A percentile compares a stretch with the other conserved stretches of the same genome.
Conservation (phyloP, 2,329 filamentous ascomycete genomes). For the Zarea fungicola region DNA sequence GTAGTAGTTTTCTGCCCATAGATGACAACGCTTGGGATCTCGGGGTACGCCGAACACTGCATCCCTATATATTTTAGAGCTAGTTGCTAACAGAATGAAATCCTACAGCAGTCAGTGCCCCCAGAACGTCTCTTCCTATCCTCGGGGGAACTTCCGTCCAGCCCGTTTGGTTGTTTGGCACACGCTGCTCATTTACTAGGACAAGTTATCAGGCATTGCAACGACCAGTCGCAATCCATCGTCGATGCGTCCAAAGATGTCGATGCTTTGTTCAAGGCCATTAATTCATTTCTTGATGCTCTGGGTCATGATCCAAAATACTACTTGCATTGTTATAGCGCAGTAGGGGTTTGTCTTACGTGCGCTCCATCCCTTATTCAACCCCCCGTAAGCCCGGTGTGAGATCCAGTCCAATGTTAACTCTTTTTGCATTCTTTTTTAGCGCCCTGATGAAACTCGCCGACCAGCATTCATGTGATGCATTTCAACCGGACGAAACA, state of each 20-base stretch:
- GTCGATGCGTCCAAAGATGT: constrained; percentile 10
- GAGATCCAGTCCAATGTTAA: background rate
- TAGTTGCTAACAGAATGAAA: background rate
- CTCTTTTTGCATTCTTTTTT: background rate
- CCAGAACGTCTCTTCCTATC: constrained; percentile 15
- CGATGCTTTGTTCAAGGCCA: background rate
- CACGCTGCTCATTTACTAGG: constrained; percentile 29
- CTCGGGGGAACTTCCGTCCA: constrained; percentile 22
- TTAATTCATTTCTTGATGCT: constrained; percentile 4
- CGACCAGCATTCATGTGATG: constrained; percentile 14
- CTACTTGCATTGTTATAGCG: background rate
- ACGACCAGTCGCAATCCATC: background rate
- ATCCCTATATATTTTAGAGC: background rate
- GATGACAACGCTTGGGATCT: constrained; percentile 23
- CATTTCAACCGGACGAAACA: background rate
- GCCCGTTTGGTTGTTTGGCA: constrained; percentile 26
- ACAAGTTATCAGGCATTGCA: constrained; percentile 19
- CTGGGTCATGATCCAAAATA: background rate
- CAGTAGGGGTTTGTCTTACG: background rate
- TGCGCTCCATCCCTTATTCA: no score
- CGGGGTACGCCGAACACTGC: background rate
- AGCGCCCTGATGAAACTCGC: constrained; percentile 15
- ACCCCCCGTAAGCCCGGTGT: no score
- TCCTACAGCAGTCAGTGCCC: background rate
- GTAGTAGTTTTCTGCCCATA: constrained; percentile 24